Evolutionary conservation across 495 filamentous ascomycete species (phyloP), one percentile per base, ranked within the genome.

Genomic region (Polyplosphaeria fusca): DNA sequence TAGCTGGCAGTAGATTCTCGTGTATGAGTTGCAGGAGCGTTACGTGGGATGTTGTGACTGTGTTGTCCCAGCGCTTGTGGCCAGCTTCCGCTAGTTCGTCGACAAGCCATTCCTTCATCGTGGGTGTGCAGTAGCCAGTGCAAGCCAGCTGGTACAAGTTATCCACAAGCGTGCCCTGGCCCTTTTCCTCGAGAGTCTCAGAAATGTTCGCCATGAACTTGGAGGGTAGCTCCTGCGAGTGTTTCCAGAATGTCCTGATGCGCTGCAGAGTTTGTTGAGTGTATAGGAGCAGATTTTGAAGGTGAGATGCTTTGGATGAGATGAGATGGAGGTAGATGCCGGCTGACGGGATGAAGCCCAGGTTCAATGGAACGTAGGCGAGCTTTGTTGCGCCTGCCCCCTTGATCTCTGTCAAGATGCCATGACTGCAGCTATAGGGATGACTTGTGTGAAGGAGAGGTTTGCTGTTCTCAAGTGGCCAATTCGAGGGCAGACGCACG

Each of bases 11-110:
- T 35, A 96, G 82, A 67, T 88, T 88, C 65, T 96, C 85, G 65
- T 95, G 91, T 0, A 87, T 81, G 23, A 96, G 73, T 43, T 82
- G 77, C 19, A 88, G 82, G 9, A 98, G 80, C 49, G 80, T 86
- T 47, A 88, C 82, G 23, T 94, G 86, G 3, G 89, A 90, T 27
- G 76, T 78, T 2, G 80, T 76, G 18, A 93, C 84, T 16, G 88
- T 85, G 66, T 93, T 91, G 45, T 96, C 90, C 93, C 93, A 98
- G 51, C 93, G 80, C 70, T 95, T 96, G 64, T 95, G 88, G 2
- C 91, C 91, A 63, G 89, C 78, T 62, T 96, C 93, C 24, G 82
- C 82, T 24, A 98, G 72, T 59, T 87, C 86, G 71, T 96, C 92
- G 4, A 91, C 82, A 2, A 98, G 71, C 82, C 95, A 98, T 67